Evolutionary conservation across 495 filamentous ascomycete genomes (phyloP).

Genomic region (Rhizodiscina lignyota): DNA sequence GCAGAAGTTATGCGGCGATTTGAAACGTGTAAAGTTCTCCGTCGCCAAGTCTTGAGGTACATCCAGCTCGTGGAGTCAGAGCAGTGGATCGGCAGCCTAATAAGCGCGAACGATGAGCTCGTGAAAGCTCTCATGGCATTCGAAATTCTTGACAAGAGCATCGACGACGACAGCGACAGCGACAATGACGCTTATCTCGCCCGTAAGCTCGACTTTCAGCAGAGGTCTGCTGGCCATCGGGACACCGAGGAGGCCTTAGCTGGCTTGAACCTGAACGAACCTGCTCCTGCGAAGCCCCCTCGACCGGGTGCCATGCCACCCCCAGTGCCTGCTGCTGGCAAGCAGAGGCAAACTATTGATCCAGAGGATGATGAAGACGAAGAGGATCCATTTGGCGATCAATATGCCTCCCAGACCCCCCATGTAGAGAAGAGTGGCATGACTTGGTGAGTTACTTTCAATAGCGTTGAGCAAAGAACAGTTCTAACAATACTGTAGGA

Average conservation of each 20-base stretch:
- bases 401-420: conserved; percentile 51
- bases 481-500: not conserved
- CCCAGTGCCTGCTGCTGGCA: conserved; percentile 23
- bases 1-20: conserved; percentile 57
- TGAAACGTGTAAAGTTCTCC: conserved; percentile 68
- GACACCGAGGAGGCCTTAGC: conserved; percentile 12
- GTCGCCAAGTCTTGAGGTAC: conserved; percentile 73
- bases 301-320: conserved; percentile 18
- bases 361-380: conserved; percentile 40
- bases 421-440: conserved; percentile 34
- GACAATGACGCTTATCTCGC: conserved; percentile 34
- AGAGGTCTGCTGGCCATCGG: not conserved
- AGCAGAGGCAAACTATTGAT: conserved; percentile 22
- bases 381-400: conserved; percentile 65
- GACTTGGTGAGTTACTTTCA: conserved; percentile 26
- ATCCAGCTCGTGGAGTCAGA: conserved; percentile 34
- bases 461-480: not conserved
- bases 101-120: conserved; percentile 35
- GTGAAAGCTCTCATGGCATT: conserved; percentile 88
- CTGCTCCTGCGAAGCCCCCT: conserved; percentile 19
- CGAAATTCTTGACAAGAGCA: conserved; percentile 85
- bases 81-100: conserved; percentile 28
- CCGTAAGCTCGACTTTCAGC: not conserved
- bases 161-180: conserved; percentile 92
- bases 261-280: conserved; percentile 15